These are phyloP conservation scores for Heimioporus retisporus DNA, from an alignment of 1,284 basidiomycete genomes.

Conservation along the genomic window DNA sequence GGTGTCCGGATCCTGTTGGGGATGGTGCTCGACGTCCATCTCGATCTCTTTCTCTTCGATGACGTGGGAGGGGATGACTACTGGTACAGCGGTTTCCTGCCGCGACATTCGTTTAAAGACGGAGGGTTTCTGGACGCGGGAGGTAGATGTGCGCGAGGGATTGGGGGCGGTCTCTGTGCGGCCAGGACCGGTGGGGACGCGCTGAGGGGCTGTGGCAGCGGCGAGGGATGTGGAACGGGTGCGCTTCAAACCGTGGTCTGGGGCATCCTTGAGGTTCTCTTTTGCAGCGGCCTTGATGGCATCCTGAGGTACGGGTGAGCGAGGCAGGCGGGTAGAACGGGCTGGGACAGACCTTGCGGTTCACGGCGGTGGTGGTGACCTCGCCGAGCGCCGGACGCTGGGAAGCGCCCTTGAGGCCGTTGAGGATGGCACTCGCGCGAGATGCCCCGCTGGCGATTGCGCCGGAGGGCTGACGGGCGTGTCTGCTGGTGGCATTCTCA, in stretches of 20 bases:
- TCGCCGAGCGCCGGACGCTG: conserved; percentile 76
- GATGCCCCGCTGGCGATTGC: conserved; percentile 54
- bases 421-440: conserved; percentile 62
- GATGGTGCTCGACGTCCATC: conserved; percentile 69
- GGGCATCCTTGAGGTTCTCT: conserved; percentile 59
- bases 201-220: conserved; percentile 66
- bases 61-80: conserved; percentile 45
- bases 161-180: conserved; percentile 55
- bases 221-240: conserved; percentile 69
- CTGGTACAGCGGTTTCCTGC: conserved; percentile 51
- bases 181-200: conserved; percentile 71
- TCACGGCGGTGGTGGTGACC: conserved; percentile 76
- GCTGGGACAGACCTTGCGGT: conserved; percentile 69
- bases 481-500: conserved; percentile 77
- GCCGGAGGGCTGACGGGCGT: conserved; percentile 68
- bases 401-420: conserved; percentile 55
- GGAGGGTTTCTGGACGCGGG: conserved; percentile 45
- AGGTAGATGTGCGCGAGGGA: conserved; percentile 47
- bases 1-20: conserved; percentile 46
- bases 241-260: conserved; percentile 69
- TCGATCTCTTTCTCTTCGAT: conserved; percentile 56
- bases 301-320: conserved; percentile 41
- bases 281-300: conserved; percentile 39
- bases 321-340: conserved; percentile 9
- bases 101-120: conserved; percentile 55